phyloP scores from a whole-genome alignment of 78 protist genomes.

The Dictyostelium purpureum region DNA sequence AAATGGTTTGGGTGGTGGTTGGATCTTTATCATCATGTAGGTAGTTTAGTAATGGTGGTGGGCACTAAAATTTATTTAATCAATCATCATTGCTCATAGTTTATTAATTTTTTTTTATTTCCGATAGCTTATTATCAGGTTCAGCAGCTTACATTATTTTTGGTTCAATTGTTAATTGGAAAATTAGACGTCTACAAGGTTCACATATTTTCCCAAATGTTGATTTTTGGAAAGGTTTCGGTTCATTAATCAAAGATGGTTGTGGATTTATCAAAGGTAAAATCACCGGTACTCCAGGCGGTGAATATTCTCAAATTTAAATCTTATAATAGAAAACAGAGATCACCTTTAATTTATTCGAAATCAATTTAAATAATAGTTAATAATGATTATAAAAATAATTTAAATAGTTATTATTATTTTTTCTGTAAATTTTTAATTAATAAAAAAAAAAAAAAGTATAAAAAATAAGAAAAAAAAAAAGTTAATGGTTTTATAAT shows the following conservation, averaged over 20 bases:
- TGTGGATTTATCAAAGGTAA: slow-evolving; percentile 31
- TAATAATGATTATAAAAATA: no score
- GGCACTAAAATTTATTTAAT: no score
- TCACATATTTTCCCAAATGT: slow-evolving; percentile 51
- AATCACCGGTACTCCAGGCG: slow-evolving; percentile 7
- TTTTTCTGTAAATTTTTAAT: no score
- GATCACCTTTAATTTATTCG: no score
- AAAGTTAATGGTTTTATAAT: no score
- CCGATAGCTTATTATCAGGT: neutral
- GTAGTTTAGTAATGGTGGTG: no score
- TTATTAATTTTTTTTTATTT: no score
- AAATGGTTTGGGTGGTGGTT: slow-evolving; percentile 46
- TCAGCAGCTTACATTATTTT: neutral
- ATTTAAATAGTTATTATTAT: no score
- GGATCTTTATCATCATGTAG: slow-evolving; percentile 48
- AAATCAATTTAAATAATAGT: no score
- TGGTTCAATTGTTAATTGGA: slow-evolving; percentile 57
- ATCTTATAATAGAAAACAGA: neutral
- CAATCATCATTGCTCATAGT: no score
- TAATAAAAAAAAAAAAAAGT: no score
- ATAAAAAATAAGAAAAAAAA: no score
- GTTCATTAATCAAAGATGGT: slow-evolving; percentile 42
- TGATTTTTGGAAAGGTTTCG: slow-evolving; percentile 5
- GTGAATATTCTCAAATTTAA: slow-evolving; percentile 11
- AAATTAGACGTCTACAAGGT: slow-evolving; percentile 33